Base-by-base conservation (phyloP, 139 green algal species). In the Chlorella sp. region DNA sequence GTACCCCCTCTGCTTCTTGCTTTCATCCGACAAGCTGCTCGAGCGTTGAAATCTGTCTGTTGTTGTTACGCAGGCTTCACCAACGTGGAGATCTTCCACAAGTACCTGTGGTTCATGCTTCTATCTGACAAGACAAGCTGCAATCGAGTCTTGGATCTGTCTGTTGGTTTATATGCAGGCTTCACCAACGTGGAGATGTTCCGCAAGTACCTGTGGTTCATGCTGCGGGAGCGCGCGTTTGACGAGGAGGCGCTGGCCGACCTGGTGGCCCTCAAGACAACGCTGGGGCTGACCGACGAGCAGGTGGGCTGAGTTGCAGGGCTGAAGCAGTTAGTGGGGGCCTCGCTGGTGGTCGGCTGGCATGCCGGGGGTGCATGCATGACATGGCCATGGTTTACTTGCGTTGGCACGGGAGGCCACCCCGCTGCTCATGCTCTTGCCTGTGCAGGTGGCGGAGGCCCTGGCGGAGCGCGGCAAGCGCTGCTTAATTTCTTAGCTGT, bases 181-280 rank as follows among this genome's bases (percentile, higher is more conserved):
- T 99, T 99, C 92, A 93, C 88, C 13, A n/a, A 85, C 17, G 90
- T 90, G 28, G 95, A 98, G 90, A 86, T 98, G 48, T 98, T 99
- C 90, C 90, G 97, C 67, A 99, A 99, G 92, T 99, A 98, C 89
- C 84, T 99, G 44, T 98, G 97, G 94, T 99, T 95, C 90, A 69
- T 97, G 83, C 90, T 99, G 58, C 90, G 96, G 9, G 96, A 99
- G 87, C 88, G 95, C 62, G 93, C 94, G 74, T 99, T 99, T 89
- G 94, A 98, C 81, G 72, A 93, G 64, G 93, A 95, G 22, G 93
- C 94, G 19, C 93, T 99, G 20, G 92, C 93, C 40, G 96, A 99
- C 88, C 76, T 99, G 60, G 88, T 98, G 51, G 88, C 92, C 32
- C 93, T 99, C 34, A 97, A 98, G 83, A 67, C 81, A 16, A 85